Base-by-base conservation (phyloP, 441 rosid genomes). In the Brassica hybrid region DNA sequence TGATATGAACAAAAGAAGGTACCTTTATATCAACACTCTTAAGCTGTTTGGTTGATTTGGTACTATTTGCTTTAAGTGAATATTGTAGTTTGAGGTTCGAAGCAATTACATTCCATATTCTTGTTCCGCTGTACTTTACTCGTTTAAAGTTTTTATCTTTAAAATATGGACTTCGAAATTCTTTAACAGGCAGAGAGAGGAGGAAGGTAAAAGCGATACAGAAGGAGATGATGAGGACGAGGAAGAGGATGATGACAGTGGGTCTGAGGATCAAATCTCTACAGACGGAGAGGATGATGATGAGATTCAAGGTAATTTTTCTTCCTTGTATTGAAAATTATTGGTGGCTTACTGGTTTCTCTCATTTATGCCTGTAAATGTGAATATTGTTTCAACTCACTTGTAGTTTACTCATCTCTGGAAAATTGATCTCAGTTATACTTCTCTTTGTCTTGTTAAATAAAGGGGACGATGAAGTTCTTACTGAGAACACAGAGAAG, bases 1-100 rank as follows among this genome's bases (percentile, higher is more conserved):
- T 6, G 81, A 83, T 80, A 87, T 84, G 57, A 83, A 75, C 74
- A 75, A 79, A 76, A 84, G 82, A 80, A 85, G 97, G 98, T 94
- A 80, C 69, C 63, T 62, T 32, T 32, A 32, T 32, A 32, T 32
- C 36, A 30, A 30, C 25, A 6, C 6, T 58, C 3, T 58, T 2
- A 59, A 54, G 27, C 63, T 38, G 7, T 45, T 25, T 6, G 27
- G 19, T 69, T 62, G 50, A 9, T 62, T 76, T 63, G 63, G 25
- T 56, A 41, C 45, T 71, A 12, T 73, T 62, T 66, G 9, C 7
- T 57, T 57, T 57, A 1, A 9, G 0, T 16, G 63, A 36, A n/a
- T 66, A 57, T 32, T 5, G 14, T 57, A 30, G 5, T 63, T 34
- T 68, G 41, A 23, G 59, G 17, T 50, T 60, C 16, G 9, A 23